phyloP scores from a whole-genome alignment of 2,329 filamentous ascomycete species.

The Scolecobasidium constrictum region DNA sequence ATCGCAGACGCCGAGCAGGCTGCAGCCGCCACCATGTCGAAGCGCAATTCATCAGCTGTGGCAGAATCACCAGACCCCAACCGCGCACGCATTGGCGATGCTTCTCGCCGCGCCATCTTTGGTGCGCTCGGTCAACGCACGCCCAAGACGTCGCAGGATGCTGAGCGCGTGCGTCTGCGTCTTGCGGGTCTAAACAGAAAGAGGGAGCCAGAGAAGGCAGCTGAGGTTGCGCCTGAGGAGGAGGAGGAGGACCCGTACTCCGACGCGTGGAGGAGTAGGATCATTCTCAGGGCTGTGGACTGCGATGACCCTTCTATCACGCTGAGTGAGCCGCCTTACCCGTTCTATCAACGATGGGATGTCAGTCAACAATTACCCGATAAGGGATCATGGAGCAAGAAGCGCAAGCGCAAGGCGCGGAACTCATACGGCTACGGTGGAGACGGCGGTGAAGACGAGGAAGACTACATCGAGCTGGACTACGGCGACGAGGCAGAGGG shows the following conservation, averaged over 20 bases:
- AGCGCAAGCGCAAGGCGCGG: conserved; percentile 39
- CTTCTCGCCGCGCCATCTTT: conserved; percentile 58
- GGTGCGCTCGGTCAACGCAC: conserved; percentile 59
- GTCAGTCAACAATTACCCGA: conserved; percentile 49
- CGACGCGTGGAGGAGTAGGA: conserved; percentile 62
- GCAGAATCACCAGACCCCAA: conserved; percentile 7
- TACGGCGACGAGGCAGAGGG: conserved; percentile 48
- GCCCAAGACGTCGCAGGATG: conserved; percentile 59
- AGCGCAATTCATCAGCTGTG: no score
- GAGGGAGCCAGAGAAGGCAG: not conserved
- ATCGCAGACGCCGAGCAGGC: no score
- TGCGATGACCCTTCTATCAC: conserved; percentile 57
- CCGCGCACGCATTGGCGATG: conserved; percentile 41
- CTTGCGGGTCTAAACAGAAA: conserved; percentile 34
- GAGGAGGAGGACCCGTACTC: conserved; percentile 28
- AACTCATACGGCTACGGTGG: conserved; percentile 27
- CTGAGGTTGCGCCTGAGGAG: conserved; percentile 21
- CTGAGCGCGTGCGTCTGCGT: conserved; percentile 49
- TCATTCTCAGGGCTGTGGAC: conserved; percentile 70
- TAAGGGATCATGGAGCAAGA: conserved; percentile 37
- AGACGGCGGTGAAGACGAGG: conserved; percentile 15
- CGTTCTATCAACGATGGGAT: conserved; percentile 85
- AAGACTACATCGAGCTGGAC: conserved; percentile 32
- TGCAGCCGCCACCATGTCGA: no score
- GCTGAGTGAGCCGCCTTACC: conserved; percentile 72